Evolutionary conservation across 495 filamentous ascomycete genomes (phyloP).

Genomic region (Pseudevernia furfuracea): DNA sequence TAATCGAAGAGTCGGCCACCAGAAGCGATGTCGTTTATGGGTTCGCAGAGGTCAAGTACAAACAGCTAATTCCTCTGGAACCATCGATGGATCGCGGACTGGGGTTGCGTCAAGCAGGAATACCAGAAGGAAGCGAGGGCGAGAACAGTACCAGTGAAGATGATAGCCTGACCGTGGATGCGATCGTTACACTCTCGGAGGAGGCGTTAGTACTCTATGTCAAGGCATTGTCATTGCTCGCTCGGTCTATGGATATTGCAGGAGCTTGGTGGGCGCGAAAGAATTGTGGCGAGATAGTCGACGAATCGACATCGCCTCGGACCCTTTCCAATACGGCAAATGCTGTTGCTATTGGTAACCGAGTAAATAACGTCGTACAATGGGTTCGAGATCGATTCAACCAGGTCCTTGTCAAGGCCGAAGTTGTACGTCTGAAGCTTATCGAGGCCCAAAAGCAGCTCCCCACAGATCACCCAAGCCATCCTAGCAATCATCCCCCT

Average conservation of each 20-base stretch:
- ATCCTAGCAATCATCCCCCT: slow-evolving; percentile 67
- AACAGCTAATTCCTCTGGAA: slow-evolving; percentile 80
- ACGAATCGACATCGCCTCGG: slow-evolving; percentile 39
- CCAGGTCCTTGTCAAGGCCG: slow-evolving; percentile 90
- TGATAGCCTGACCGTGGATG: slow-evolving; percentile 73
- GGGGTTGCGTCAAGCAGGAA: slow-evolving; percentile 50
- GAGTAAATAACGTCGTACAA: slow-evolving; percentile 88
- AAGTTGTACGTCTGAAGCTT: slow-evolving; percentile 79
- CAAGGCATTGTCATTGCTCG: slow-evolving; percentile 79
- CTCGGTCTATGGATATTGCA: slow-evolving; percentile 94
- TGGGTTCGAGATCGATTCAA: slow-evolving; percentile 94
- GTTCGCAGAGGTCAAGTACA: slow-evolving; percentile 97
- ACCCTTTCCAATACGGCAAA: slow-evolving; percentile 35
- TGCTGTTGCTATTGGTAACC: slow-evolving; percentile 50
- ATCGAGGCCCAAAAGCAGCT: slow-evolving; percentile 78
- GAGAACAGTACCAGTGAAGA: slow-evolving; percentile 39
- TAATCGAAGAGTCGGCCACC: slow-evolving; percentile 83
- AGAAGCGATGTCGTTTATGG: slow-evolving; percentile 92
- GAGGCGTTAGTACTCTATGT: slow-evolving; percentile 95
- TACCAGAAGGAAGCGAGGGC: slow-evolving; percentile 35
- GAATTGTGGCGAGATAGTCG: slow-evolving; percentile 56
- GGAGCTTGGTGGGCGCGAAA: slow-evolving; percentile 84
- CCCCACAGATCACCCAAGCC: slow-evolving; percentile 75
- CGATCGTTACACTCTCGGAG: slow-evolving; percentile 77
- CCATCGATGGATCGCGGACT: slow-evolving; percentile 68